Conservation (phyloP, 805 yeast genomes). For the Brettanomyces naardenensis region DNA sequence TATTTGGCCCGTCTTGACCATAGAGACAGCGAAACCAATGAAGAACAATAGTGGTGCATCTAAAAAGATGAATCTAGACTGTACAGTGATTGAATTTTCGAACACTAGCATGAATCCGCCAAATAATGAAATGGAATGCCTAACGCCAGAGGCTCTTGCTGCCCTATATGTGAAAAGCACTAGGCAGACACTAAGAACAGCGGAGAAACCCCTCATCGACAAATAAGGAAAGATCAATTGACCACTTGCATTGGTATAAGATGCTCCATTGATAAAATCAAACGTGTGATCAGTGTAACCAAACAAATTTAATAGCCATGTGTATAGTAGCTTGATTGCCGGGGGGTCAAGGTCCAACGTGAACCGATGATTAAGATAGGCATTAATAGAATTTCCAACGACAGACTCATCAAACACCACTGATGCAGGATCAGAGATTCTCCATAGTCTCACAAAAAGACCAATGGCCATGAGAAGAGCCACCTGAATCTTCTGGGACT, state of each 20-base stretch:
- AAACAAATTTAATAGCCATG: slow-evolving; percentile 47
- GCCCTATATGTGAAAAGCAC: slow-evolving; percentile 47
- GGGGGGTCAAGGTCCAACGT: slow-evolving; percentile 82
- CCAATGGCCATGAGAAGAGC: slow-evolving; percentile 28
- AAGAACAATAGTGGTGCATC: slow-evolving; percentile 39
- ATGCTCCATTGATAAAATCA: slow-evolving; percentile 1
- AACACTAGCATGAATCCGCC: slow-evolving; percentile 45
- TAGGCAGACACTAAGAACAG: slow-evolving; percentile 44
- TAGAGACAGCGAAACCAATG: slow-evolving; percentile 35
- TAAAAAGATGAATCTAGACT: slow-evolving; percentile 44
- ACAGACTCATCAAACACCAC: slow-evolving; percentile 92
- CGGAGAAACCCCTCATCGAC: slow-evolving; percentile 50
- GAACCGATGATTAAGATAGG: slow-evolving; percentile 58
- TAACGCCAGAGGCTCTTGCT: slow-evolving; percentile 47
- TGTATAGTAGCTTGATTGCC: slow-evolving; percentile 63
- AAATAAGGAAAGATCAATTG: slow-evolving; percentile 37
- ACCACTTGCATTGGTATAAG: slow-evolving; percentile 2
- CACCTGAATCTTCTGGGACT: slow-evolving; percentile 12
- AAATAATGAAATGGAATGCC: slow-evolving; percentile 39
- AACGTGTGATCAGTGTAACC: slow-evolving; percentile 34
- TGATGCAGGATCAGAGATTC: slow-evolving; percentile 55
- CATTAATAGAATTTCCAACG: slow-evolving; percentile 81
- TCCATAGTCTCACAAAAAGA: slow-evolving; percentile 45
- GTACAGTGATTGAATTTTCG: slow-evolving; percentile 61
- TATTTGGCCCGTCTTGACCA: slow-evolving; percentile 18